A percentile compares a stretch with the other conserved stretches of the same genome.
These are phyloP conservation scores for Fusarium drepaniforme DNA, from an alignment of 2,329 filamentous ascomycete genomes.

Conservation along the genomic window DNA sequence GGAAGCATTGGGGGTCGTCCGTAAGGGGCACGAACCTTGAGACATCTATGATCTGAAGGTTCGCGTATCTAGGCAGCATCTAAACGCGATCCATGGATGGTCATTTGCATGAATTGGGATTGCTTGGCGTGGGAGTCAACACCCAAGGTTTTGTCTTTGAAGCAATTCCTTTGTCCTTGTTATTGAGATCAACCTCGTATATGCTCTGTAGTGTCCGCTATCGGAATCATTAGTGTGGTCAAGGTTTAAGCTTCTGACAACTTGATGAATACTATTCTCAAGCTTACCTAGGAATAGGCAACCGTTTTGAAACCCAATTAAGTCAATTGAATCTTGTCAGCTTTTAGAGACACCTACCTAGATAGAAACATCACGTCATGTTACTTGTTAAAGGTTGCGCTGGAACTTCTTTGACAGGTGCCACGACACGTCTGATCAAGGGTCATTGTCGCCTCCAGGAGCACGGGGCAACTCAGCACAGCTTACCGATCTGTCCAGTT, in stretches of 20 bases:
- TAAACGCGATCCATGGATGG: not conserved
- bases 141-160: not conserved
- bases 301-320: not conserved
- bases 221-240: not conserved
- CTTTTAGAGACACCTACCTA: not conserved
- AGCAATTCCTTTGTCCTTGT: not conserved
- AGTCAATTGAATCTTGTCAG: not conserved
- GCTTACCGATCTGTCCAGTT: not conserved
- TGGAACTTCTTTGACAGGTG: constrained; percentile 12
- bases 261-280: not conserved
- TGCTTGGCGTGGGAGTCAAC: not conserved
- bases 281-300: not conserved
- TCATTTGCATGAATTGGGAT: not conserved
- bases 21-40: not conserved
- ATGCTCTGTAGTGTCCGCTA: not conserved
- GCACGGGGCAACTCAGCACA: not conserved
- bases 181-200: not conserved
- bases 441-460: not conserved
- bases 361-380: not conserved
- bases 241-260: not conserved
- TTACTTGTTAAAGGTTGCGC: not conserved
- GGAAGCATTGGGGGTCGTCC: not conserved
- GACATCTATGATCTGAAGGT: not conserved
- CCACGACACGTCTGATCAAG: constrained; percentile 14
- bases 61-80: constrained; percentile 17